A percentile compares a stretch with the other conserved stretches of the same genome.
These are phyloP conservation scores for Gossypium davidsonii DNA, from an alignment of 441 rosid species.

Conservation along the genomic window DNA sequence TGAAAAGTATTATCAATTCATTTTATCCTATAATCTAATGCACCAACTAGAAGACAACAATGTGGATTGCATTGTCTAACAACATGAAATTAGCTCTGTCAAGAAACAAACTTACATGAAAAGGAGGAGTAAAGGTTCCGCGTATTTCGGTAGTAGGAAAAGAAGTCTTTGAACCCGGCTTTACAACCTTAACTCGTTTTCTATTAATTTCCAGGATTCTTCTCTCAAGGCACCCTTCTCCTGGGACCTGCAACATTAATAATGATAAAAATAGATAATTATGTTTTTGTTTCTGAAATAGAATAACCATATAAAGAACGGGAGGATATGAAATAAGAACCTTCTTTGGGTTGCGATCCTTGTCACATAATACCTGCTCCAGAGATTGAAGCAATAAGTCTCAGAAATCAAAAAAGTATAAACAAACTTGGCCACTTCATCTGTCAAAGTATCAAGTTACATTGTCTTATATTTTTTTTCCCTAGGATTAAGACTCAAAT, in stretches of 20 bases:
- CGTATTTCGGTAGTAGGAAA: constrained; percentile 87
- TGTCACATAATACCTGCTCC: constrained; percentile 74
- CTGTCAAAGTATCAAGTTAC: background rate
- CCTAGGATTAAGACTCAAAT: background rate
- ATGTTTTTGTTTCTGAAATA: constrained; percentile 3
- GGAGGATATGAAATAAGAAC: constrained; percentile 28
- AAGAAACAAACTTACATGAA: constrained; percentile 60
- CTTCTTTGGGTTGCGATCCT: constrained; percentile 77
- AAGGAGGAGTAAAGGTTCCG: constrained; percentile 90
- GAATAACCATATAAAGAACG: background rate
- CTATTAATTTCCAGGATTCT: constrained; percentile 78
- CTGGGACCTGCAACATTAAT: constrained; percentile 46
- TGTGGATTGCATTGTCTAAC: background rate
- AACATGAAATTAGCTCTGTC: background rate
- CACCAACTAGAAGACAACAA: background rate
- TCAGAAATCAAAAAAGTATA: background rate
- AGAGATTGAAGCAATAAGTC: constrained; percentile 16
- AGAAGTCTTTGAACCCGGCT: constrained; percentile 87
- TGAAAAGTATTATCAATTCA: background rate
- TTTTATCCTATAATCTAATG: background rate
- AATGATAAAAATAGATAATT: constrained; percentile 5
- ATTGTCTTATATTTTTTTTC: background rate
- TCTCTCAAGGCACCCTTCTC: constrained; percentile 84
- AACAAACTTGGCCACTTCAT: background rate
- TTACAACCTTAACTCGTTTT: constrained; percentile 86